Base-by-base conservation (phyloP, 108 stramenopile species). In the Discostella pseudostelligera region DNA sequence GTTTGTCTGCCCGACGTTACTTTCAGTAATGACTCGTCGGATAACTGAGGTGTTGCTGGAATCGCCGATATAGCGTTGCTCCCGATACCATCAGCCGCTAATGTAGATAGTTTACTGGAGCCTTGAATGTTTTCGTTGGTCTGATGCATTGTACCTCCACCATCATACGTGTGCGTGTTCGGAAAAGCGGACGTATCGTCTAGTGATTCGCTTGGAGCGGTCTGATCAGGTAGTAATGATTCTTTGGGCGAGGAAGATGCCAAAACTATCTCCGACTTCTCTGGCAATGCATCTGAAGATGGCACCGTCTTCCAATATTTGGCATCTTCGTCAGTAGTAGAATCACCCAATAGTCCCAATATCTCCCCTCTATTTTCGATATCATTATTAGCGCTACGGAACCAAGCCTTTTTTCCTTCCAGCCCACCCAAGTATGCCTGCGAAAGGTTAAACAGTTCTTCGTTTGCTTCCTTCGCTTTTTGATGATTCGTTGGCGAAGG, bases 401-500 rank as follows among this genome's bases (percentile, higher is more conserved):
- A 37, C 51, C 42, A 66, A 35, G 72, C 54, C 39, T 65, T 46
- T 59, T 61, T 74, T 2, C 72, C 72, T 58, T 74, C 65, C 40
- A 74, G 19, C 39, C 72, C 72, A 21, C 72, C 72, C 51, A 65
- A 61, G 43, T 66, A 60, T 24, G 28, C 11, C 50, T 74, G 72
- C 4, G 72, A 74, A 28, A 66, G 59, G 32, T 32, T 25, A 14
- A 35, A 37, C 12, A 49, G 56, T 61, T 65, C 59, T 8, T 50
- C 37, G 12, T 9, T 65, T 36, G 35, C 17, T 20, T 39, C 39
- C 22, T 40, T 13, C 5, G 19, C 40, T 54, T 61, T 70, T 32
- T 72, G 55, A 17, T 72, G 55, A 17, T 29, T 50, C 21, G 51
- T 16, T 26, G 63, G 20, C 22, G 25, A 42, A 51, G 37, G 26